Percentiles rank a stretch among this genome's conserved stretches.
Conservation (phyloP, 345 rosid species). For the Pistacia integerrima region DNA sequence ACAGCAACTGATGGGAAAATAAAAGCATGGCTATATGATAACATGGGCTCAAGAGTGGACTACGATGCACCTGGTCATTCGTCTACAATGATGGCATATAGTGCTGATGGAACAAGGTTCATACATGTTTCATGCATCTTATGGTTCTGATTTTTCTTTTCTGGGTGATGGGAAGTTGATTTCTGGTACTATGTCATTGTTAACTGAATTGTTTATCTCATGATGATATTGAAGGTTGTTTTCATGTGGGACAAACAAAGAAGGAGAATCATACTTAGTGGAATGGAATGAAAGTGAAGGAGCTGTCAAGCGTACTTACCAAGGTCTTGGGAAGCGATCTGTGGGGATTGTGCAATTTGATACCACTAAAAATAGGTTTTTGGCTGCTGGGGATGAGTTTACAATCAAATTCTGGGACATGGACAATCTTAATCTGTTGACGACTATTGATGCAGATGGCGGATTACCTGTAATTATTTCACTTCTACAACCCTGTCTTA, state of each 20-base stretch:
- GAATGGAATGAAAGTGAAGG: slow-evolving; percentile 96
- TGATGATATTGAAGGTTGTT: slow-evolving; percentile 52
- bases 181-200: slow-evolving; percentile 8
- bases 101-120: slow-evolving; percentile 86
- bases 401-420: slow-evolving; percentile 83
- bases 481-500: neutral
- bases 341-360: slow-evolving; percentile 80
- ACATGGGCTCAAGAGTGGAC: slow-evolving; percentile 73
- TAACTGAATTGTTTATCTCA: slow-evolving; percentile 8
- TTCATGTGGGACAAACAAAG: slow-evolving; percentile 85
- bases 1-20: slow-evolving; percentile 82
- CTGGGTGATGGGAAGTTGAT: slow-evolving; percentile 4
- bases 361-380: slow-evolving; percentile 72
- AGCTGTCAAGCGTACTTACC: slow-evolving; percentile 59
- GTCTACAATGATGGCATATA: slow-evolving; percentile 74
- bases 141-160: slow-evolving; percentile 10
- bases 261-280: slow-evolving; percentile 76
- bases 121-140: slow-evolving; percentile 7
- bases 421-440: slow-evolving; percentile 57
- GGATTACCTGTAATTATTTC: slow-evolving; percentile 65
- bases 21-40: slow-evolving; percentile 85
- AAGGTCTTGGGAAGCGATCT: slow-evolving; percentile 74
- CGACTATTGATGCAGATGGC: slow-evolving; percentile 76
- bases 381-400: slow-evolving; percentile 89
- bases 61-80: slow-evolving; percentile 83